These are phyloP conservation scores for Fusarium kyushuense DNA, from an alignment of 2,329 filamentous ascomycete genomes.

Conservation along the genomic window DNA sequence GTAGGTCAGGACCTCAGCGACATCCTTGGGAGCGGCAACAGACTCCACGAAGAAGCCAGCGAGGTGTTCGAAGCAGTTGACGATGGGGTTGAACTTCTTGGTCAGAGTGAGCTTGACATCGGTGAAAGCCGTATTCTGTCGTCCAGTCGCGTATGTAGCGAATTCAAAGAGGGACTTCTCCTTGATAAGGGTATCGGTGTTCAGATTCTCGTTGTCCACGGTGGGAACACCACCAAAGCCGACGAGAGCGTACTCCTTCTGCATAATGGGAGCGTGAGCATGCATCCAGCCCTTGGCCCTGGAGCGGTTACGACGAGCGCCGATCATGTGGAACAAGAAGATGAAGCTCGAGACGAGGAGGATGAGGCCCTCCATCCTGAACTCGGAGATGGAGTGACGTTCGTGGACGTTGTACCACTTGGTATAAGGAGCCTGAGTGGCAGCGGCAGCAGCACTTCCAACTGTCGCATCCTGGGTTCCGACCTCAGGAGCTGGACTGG, in stretches of 20 bases:
- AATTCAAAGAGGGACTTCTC: slow-evolving; percentile 92
- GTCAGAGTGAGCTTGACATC: slow-evolving; percentile 85
- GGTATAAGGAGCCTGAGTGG: slow-evolving; percentile 74
- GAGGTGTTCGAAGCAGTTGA: slow-evolving; percentile 70
- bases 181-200: slow-evolving; percentile 69
- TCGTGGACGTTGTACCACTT: slow-evolving; percentile 99
- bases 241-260: slow-evolving; percentile 86
- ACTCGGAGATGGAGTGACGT: slow-evolving; percentile 85
- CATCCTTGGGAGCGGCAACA: slow-evolving; percentile 76
- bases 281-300: slow-evolving; percentile 85
- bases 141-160: slow-evolving; percentile 86
- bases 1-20: slow-evolving; percentile 81
- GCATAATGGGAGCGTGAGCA: slow-evolving; percentile 77
- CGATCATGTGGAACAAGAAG: slow-evolving; percentile 83
- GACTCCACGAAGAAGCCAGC: slow-evolving; percentile 85
- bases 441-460: slow-evolving; percentile 60
- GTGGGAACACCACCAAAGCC: slow-evolving; percentile 76
- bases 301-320: slow-evolving; percentile 80
- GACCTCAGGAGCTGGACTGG: slow-evolving; percentile 71
- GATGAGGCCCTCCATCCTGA: slow-evolving; percentile 87
- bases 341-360: slow-evolving; percentile 80
- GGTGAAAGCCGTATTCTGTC: slow-evolving; percentile 91
- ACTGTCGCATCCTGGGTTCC: slow-evolving; percentile 61
- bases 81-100: slow-evolving; percentile 87
- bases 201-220: slow-evolving; percentile 57